A percentile compares a stretch with the other conserved stretches of the same genome.
Evolutionary conservation across 805 yeast species (phyloP).

Genomic region (Brettanomyces sp.): DNA sequence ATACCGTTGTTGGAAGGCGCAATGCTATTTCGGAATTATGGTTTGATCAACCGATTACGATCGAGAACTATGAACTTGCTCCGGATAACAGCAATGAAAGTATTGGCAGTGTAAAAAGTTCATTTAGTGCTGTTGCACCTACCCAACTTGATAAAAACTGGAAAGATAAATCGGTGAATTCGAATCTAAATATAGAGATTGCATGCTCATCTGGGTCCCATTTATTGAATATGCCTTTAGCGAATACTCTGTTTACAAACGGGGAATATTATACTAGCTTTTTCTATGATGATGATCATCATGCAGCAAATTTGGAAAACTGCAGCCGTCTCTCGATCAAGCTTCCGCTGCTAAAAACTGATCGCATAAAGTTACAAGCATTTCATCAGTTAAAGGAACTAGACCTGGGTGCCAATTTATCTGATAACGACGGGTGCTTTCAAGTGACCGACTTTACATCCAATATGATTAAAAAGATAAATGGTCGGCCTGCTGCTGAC

Average conservation of each 20-base stretch:
- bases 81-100: constrained; percentile 4
- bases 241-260: constrained; percentile 21
- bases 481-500: constrained; percentile 47
- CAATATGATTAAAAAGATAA: constrained; percentile 50
- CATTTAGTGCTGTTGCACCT: constrained; percentile 11
- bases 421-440: constrained; percentile 16
- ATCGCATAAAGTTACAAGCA: not conserved
- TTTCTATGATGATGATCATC: constrained; percentile 5
- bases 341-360: not conserved
- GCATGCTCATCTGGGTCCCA: not conserved
- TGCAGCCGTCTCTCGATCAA: constrained; percentile 4
- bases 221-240: constrained; percentile 7
- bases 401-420: not conserved
- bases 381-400: constrained; percentile 7
- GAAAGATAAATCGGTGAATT: constrained; percentile 7
- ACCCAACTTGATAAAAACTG: constrained; percentile 12
- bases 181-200: constrained; percentile 2
- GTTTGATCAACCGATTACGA: constrained; percentile 10
- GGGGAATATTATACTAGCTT: constrained; percentile 18
- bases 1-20: constrained; percentile 17
- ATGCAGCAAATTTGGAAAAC: constrained; percentile 9
- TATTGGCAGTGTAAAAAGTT: constrained; percentile 3
- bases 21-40: constrained; percentile 22
- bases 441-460: constrained; percentile 41
- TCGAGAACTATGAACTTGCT: constrained; percentile 7